Base-by-base conservation (phyloP, 108 stramenopile genomes). In the Ochromonas danica region DNA sequence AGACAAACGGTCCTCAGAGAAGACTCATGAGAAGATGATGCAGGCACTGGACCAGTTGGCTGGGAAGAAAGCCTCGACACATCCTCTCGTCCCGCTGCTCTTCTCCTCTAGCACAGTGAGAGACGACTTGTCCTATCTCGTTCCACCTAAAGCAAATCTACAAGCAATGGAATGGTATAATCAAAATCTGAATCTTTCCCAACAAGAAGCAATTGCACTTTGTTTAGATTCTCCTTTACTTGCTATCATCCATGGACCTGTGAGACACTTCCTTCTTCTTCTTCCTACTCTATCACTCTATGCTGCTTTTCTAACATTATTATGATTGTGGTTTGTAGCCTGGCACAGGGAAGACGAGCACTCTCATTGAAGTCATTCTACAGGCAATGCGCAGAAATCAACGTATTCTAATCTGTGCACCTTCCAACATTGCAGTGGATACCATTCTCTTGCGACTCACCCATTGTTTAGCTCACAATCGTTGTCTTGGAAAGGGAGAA, bases 401-500 rank as follows among this genome's bases (percentile, higher is more conserved):
- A 84, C 88, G 89, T 80, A 92, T 98, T 0, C 87, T 99, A 45
- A 96, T 97, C 1, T 91, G 94, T 30, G 97, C 96, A 61, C 96
- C 97, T n/a, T 95, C 94, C 72, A 98, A 99, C 89, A 94, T 98
- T 36, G 96, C 96, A 1, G 97, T 99, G 1, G 99, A 99, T 81
- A 97, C 97, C 82, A 82, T 99, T 2, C 80, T 97, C 57, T 92
- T 95, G 80, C 89, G 94, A 0, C 85, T 98, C 17, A 93, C 43
- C 0, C 43, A 71, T 22, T 14, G 6, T 22, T 51, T 22, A 40
- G 41, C 40, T 14, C 6, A 70, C 22, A 25, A 25, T 25, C n/a
- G 25, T 60, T 60, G 25, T 25, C n/a, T 25, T 60, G 25, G 25
- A 60, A 25, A 60, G 25, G 25, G 25, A 25, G 57, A 60, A 25